Evolutionary conservation across 306 rosid species (phyloP), one percentile per base, ranked within the genome.

Genomic region (Begonia loranthoides): DNA sequence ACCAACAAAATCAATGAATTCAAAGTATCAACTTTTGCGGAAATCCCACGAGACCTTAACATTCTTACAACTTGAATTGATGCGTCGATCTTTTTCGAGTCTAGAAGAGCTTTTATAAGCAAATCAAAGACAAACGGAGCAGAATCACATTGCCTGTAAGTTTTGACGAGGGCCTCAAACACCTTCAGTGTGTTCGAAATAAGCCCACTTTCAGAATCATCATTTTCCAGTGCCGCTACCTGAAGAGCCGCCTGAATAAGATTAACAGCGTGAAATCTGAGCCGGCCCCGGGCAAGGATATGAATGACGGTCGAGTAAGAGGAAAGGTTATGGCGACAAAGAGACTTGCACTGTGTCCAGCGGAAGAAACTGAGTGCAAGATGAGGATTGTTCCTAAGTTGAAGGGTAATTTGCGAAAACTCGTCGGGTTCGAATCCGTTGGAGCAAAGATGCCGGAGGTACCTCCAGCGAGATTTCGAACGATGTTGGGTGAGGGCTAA

Each of bases 71-170:
- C 79, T 58, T 75, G 54, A 33, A 77, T 49, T 0, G 94, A 60
- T 22, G 79, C 54, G 11, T 82, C 78, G 15, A 76, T 15, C 28
- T 73, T 82, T 34, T 70, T 77, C 1, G 84, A 75, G 10, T 76
- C 73, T 57, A 84, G 40, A 63, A 78, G 83, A n/a, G 94, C 76
- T 61, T 70, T 57, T 47, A 88, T 62, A 39, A 88, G 59, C 55
- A 81, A 68, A 67, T 81, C 89, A 17, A 88, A 81, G 28, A 88
- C 89, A 46, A 88, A 88, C 0, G 95, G 95, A 6, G 95, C 80
- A 8, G 93, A 88, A 0, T 72, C 88, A 45, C 84, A 81, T 45
- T 58, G 68, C 15, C 57, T 68, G 46, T 84, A 88, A 15, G 82
- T 75, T 54, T 43, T 81, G 4, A 75, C 79, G 1, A 88, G 86